phyloP scores from a whole-genome alignment of 768 basidiomycete genomes.

The Boletus rubroflammeus region DNA sequence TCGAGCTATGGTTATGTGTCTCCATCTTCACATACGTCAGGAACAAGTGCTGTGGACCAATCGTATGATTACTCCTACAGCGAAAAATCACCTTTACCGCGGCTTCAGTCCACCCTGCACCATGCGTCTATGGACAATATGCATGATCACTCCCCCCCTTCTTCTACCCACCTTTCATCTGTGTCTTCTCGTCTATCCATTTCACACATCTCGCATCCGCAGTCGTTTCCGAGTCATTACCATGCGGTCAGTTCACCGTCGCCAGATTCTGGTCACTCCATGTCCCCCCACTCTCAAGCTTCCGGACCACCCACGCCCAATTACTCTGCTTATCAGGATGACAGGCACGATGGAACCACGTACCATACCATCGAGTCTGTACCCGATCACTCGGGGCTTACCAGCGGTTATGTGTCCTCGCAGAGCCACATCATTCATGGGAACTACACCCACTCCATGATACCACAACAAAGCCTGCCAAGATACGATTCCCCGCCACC shows the following conservation, averaged over 20 bases:
- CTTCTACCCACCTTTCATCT: constrained; percentile 31
- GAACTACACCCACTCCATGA: constrained; percentile 20
- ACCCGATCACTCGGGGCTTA: constrained; percentile 26
- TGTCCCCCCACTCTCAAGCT: constrained; percentile 34
- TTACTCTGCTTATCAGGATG: constrained; percentile 47
- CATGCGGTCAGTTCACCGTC: constrained; percentile 42
- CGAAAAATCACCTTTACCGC: constrained; percentile 30
- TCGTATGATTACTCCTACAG: constrained; percentile 30
- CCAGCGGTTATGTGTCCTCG: constrained; percentile 33
- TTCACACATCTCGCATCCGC: constrained; percentile 57
- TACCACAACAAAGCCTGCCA: constrained; percentile 20
- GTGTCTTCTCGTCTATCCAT: constrained; percentile 55
- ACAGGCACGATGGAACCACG: constrained; percentile 37
- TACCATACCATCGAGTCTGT: constrained; percentile 37
- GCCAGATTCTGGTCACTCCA: constrained; percentile 50
- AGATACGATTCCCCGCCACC: constrained; percentile 55
- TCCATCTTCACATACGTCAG: constrained; percentile 23
- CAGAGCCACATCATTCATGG: constrained; percentile 27
- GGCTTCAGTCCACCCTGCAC: constrained; percentile 30
- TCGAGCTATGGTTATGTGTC: constrained; percentile 29
- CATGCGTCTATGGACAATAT: constrained; percentile 27
- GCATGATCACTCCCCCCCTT: constrained; percentile 30
- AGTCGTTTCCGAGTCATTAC: constrained; percentile 39
- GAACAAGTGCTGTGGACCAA: constrained; percentile 24
- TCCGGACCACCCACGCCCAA: constrained; percentile 32